Conservation (phyloP, 306 rosid genomes). For the Lotus japonicus region DNA sequence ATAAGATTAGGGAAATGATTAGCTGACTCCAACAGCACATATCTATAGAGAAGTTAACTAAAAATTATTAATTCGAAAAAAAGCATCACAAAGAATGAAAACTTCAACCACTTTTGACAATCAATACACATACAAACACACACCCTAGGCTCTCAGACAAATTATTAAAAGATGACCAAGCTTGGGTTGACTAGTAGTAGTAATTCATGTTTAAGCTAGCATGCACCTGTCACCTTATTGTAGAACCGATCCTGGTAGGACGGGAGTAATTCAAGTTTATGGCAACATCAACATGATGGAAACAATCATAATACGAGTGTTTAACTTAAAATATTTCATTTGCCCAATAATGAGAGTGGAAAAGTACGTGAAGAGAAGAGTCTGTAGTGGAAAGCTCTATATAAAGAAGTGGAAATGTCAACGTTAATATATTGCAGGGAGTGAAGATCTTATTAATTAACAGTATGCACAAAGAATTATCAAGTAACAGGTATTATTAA, state of each 20-base stretch:
- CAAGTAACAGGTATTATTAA: background rate
- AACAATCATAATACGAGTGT: background rate
- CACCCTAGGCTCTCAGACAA: too few species aligned
- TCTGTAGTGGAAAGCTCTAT: background rate
- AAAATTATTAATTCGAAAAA: background rate
- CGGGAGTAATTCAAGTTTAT: background rate
- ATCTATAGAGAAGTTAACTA: background rate
- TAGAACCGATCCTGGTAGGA: background rate
- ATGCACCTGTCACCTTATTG: too few species aligned
- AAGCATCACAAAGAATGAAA: slow-evolving; percentile 1
- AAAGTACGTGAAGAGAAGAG: background rate
- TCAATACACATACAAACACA: too few species aligned
- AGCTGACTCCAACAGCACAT: slow-evolving; percentile 10
- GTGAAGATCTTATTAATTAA: background rate
- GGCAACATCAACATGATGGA: background rate
- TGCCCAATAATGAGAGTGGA: background rate
- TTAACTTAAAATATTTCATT: background rate
- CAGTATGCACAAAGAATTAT: background rate
- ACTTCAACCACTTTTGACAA: background rate
- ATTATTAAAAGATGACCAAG: too few species aligned
- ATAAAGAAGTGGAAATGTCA: background rate
- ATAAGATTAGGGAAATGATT: slow-evolving; percentile 10
- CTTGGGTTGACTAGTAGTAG: too few species aligned
- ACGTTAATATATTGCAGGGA: background rate
- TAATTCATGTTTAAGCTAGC: too few species aligned